A percentile compares a stretch with the other conserved stretches of the same genome.
Evolutionary conservation across 257 asterid genomes (phyloP).

Genomic region (Plantago ovata): DNA sequence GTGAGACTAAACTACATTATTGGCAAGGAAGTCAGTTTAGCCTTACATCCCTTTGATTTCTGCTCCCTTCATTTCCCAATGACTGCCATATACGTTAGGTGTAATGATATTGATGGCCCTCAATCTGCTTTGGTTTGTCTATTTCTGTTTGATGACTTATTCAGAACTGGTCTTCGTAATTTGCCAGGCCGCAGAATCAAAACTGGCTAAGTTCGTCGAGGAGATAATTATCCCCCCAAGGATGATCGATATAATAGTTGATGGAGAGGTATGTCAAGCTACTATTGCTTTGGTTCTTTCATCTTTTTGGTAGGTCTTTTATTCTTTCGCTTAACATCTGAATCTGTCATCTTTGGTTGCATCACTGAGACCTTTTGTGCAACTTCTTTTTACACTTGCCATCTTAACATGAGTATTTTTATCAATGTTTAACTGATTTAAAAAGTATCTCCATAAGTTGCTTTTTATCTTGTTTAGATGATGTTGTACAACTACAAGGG

Average conservation of each 20-base stretch:
- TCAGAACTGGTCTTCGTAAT: conserved; percentile 22
- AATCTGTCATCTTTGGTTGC: conserved; percentile 7
- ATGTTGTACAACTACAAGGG: no score
- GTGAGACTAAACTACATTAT: no score
- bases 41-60: no score
- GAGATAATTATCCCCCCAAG: conserved; percentile 96
- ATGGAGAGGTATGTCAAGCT: conserved; percentile 77
- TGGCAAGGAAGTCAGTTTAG: no score
- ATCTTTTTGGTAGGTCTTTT: conserved; percentile 12
- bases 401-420: conserved; percentile 1
- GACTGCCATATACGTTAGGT: no score
- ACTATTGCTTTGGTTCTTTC: conserved; percentile 15
- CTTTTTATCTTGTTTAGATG: no score
- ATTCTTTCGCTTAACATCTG: conserved; percentile 10
- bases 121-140: conserved; percentile 13
- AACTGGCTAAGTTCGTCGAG: conserved; percentile 91
- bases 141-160: conserved; percentile 18
- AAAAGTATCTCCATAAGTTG: no score
- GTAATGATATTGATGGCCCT: conserved; percentile 11
- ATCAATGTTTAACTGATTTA: no score
- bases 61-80: not conserved
- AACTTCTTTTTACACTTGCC: not conserved
- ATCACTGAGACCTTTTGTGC: not conserved
- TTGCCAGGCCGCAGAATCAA: conserved; percentile 88
- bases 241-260: conserved; percentile 90